Conservation (phyloP, 805 yeast genomes). For the Komagataella populi region DNA sequence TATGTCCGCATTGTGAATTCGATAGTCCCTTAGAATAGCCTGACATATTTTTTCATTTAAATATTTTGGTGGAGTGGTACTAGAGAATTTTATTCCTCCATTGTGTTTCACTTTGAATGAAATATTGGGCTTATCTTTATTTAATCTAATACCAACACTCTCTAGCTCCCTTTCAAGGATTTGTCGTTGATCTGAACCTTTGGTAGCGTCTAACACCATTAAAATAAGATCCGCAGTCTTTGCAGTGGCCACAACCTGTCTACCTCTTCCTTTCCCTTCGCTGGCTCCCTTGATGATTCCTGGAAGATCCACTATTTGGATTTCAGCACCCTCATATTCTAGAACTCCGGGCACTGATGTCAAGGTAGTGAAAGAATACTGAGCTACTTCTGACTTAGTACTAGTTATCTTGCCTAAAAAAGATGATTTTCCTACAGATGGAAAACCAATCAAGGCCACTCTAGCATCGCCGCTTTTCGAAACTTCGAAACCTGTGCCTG, state of each 20-base stretch:
- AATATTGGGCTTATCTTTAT: constrained; percentile 71
- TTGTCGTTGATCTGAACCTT: constrained; percentile 77
- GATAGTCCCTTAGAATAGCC: constrained; percentile 71
- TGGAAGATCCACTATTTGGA: constrained; percentile 94
- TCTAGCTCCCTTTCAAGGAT: constrained; percentile 84
- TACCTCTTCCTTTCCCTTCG: constrained; percentile 95
- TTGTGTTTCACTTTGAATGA: constrained; percentile 67
- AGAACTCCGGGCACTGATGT: constrained; percentile 95
- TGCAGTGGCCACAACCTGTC: constrained; percentile 94
- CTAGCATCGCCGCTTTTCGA: constrained; percentile 94
- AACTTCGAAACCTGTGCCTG: constrained; percentile 84
- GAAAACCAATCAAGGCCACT: constrained; percentile 90
- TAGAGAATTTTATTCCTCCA: constrained; percentile 83
- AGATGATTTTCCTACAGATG: constrained; percentile 95
- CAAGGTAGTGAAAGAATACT: constrained; percentile 88
- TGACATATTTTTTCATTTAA: constrained; percentile 71
- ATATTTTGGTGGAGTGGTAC: constrained; percentile 69
- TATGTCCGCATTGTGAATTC: constrained; percentile 88
- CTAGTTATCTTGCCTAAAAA: constrained; percentile 80
- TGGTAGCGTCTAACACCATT: constrained; percentile 94
- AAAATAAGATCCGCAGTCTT: constrained; percentile 86
- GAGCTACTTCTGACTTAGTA: constrained; percentile 90
- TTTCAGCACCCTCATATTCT: constrained; percentile 92
- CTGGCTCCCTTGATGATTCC: constrained; percentile 96
- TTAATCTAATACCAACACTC: constrained; percentile 84